Evolutionary conservation across 192 early-diverging fungal genomes (phyloP), one percentile per base, ranked within the genome.

Genomic region (Coemansia erecta): DNA sequence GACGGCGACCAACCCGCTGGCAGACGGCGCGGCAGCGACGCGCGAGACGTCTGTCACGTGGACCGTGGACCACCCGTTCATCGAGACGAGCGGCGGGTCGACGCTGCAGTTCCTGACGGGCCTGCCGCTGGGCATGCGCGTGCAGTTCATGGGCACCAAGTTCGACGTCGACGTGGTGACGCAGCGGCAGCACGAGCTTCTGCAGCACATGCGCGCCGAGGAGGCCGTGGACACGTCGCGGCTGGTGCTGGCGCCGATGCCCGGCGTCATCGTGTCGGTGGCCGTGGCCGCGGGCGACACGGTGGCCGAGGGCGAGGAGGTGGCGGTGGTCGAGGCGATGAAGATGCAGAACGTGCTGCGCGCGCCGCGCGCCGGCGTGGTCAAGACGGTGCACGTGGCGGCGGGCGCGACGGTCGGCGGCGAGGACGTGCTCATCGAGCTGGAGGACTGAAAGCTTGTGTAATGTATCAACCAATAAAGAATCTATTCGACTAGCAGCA

Each of bases 341-440:
- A 94, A 94, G 81, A 98, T 98, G 95, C 93, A 95, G 61, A 98
- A 98, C 57, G 88, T 95, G 8, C 64, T 98, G 50, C 80, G 90
- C 2, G 85, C 93, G 10, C 84, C 91, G 4, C 82, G 85, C 14
- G 84, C 81, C 6, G 93, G 93, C 49, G 87, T 80, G 46, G 75
- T 98, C 59, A 89, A 87, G 77, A 85, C 87, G 21, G 85, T 97
- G 4, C 66, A 83, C 52, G 90, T 95, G 5, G 63, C 80, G 61
- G 68, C 84, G 1, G 92, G 92, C 7, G 81, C 83, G 15, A 84
- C 85, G 10, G 94, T 98, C 18, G 82, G 84, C 21, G 89, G 90
- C 5, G 92, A 93, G 18, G 90, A 90, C 65, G 53, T 90, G 8
- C 70, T 90, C 47, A 84, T 90, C 49, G 89, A 90, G 76, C 86